Percentiles rank a stretch among this genome's conserved stretches.
Conservation (phyloP, 352 stramenopile genomes). For the Aphanomyces euteiches region DNA sequence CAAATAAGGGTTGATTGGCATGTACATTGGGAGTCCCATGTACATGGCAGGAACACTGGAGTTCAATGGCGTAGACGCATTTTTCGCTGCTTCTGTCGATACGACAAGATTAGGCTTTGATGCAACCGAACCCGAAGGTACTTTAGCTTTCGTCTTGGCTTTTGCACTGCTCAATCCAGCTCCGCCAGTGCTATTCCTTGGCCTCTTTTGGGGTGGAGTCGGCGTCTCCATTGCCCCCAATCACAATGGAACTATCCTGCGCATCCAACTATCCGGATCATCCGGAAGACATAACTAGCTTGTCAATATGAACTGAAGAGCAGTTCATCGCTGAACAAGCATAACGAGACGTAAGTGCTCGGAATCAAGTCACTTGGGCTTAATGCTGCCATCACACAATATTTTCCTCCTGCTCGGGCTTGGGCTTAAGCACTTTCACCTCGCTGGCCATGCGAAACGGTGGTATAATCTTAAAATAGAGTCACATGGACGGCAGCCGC, state of each 20-base stretch:
- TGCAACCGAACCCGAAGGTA: neutral
- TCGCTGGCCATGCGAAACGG: no score
- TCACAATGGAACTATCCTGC: slow-evolving; percentile 3
- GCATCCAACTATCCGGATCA: slow-evolving; percentile 9
- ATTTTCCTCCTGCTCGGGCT: no score
- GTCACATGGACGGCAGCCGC: no score
- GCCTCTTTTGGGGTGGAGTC: slow-evolving; percentile 26
- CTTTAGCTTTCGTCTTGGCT: slow-evolving; percentile 14
- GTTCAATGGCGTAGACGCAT: neutral
- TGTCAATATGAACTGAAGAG: neutral
- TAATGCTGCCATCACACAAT: no score
- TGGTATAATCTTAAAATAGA: no score
- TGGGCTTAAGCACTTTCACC: no score
- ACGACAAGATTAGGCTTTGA: neutral
- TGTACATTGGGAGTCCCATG: slow-evolving; percentile 28
- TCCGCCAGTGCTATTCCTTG: neutral
- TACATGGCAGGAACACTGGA: slow-evolving; percentile 14
- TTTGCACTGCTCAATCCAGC: neutral
- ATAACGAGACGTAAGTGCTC: no score
- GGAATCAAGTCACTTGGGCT: no score
- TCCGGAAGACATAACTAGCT: neutral
- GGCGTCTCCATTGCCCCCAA: slow-evolving; percentile 29
- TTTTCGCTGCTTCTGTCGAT: slow-evolving; percentile 6
- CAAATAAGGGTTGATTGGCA: slow-evolving; percentile 29
- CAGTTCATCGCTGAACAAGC: no score